Percentiles rank a stretch among this genome's conserved stretches.
These are phyloP conservation scores for Centaurea solstitialis DNA, from an alignment of 129 eudicot species.

Conservation along the genomic window DNA sequence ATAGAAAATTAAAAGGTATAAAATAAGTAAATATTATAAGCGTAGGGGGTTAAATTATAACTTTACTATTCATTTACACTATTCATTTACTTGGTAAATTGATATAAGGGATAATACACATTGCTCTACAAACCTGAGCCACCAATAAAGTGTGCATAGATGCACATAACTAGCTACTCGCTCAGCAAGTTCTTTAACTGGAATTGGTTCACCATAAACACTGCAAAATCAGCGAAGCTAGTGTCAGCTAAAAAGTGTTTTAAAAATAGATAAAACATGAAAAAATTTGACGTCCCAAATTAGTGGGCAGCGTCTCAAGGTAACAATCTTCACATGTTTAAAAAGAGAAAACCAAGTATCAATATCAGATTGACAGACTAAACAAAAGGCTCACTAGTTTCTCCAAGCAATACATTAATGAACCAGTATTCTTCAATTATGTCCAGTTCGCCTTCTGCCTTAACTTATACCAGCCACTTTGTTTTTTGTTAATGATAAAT, in stretches of 20 bases:
- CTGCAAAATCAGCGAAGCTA: conserved; percentile 43
- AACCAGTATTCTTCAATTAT: too few species aligned
- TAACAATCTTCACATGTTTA: not conserved
- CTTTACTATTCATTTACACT: too few species aligned
- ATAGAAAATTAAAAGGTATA: too few species aligned
- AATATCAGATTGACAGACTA: not conserved
- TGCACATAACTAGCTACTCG: conserved; percentile 99
- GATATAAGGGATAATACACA: too few species aligned
- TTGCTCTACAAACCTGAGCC: conserved; percentile 73
- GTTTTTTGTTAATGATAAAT: not conserved
- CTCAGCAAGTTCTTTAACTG: conserved; percentile 92
- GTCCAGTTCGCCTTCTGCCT: not conserved
- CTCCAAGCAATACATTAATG: conserved; percentile 1
- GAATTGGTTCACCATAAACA: conserved; percentile 88
- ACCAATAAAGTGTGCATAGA: conserved; percentile 94
- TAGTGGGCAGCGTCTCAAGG: not conserved
- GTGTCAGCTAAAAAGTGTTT: conserved; percentile 12
- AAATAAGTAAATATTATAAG: too few species aligned
- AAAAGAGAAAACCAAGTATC: not conserved
- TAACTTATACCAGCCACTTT: not conserved
- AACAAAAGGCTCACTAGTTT: not conserved
- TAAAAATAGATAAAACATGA: not conserved
- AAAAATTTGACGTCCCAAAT: not conserved
- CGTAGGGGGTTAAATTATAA: too few species aligned
- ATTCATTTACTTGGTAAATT: too few species aligned